Conservation (phyloP, 495 filamentous ascomycete species). For the Hypoxylon intermedium region DNA sequence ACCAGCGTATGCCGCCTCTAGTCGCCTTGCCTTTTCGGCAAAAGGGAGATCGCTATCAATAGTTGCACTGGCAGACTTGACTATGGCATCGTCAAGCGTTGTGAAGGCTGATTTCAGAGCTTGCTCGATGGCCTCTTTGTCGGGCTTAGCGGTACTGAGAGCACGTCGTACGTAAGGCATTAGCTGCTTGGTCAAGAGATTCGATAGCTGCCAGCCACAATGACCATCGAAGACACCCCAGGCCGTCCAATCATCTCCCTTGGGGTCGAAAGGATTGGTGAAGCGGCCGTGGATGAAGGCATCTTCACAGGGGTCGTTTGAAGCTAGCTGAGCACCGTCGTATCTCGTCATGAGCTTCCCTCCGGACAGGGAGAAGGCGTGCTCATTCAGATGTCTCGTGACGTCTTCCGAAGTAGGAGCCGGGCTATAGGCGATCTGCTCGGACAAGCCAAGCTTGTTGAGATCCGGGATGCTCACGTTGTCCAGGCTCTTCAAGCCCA, state of each 20-base stretch:
- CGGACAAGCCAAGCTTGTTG: slow-evolving; percentile 31
- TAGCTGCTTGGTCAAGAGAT: slow-evolving; percentile 49
- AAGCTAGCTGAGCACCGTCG: slow-evolving; percentile 54
- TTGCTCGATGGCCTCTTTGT: slow-evolving; percentile 45
- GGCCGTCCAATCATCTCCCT: slow-evolving; percentile 53
- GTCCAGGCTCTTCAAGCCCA: not conserved
- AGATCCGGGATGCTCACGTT: slow-evolving; percentile 33
- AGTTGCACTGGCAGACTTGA: slow-evolving; percentile 51
- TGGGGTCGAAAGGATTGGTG: slow-evolving; percentile 45
- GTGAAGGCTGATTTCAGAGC: slow-evolving; percentile 58
- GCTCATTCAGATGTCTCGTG: slow-evolving; percentile 39
- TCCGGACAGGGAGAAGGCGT: slow-evolving; percentile 41
- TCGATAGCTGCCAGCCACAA: slow-evolving; percentile 54
- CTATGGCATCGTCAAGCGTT: slow-evolving; percentile 58
- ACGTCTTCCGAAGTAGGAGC: slow-evolving; percentile 36
- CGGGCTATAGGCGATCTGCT: slow-evolving; percentile 33
- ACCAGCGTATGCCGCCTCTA: slow-evolving; percentile 58
- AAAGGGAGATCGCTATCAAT: slow-evolving; percentile 36
- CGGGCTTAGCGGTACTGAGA: slow-evolving; percentile 38
- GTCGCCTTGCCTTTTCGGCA: slow-evolving; percentile 32
- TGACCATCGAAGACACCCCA: slow-evolving; percentile 60
- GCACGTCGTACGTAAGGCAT: slow-evolving; percentile 51
- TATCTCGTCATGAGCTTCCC: slow-evolving; percentile 50
- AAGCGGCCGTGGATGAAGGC: slow-evolving; percentile 54
- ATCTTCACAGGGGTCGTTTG: slow-evolving; percentile 59